Conservation (phyloP, 805 yeast genomes). For the Myxozyma neglecta region DNA sequence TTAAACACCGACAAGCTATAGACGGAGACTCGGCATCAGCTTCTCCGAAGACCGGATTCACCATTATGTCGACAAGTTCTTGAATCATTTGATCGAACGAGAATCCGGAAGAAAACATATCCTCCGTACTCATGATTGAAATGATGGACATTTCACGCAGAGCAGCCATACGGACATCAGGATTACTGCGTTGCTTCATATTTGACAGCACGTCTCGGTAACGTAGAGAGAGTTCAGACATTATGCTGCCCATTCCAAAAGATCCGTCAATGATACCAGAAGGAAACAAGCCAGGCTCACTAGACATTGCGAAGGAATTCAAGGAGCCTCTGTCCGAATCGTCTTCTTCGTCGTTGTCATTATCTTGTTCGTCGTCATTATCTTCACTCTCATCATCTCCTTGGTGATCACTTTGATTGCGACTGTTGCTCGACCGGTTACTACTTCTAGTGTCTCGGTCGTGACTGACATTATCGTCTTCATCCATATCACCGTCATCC, state of each 20-base stretch:
- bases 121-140: constrained; percentile 40
- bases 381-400: constrained; percentile 37
- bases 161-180: constrained; percentile 38
- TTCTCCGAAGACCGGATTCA: constrained; percentile 52
- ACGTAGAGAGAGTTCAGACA: constrained; percentile 37
- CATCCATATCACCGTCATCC: constrained; percentile 25
- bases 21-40: constrained; percentile 78
- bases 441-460: constrained; percentile 19
- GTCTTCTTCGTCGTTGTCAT: constrained; percentile 29
- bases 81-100: constrained; percentile 59
- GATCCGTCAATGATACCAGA: constrained; percentile 30
- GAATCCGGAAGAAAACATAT: constrained; percentile 41
- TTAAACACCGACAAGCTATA: constrained; percentile 79
- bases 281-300: constrained; percentile 14
- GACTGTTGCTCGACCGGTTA: constrained; percentile 24
- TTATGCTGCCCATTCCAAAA: constrained; percentile 23
- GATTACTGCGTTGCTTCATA: constrained; percentile 36
- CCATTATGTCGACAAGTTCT: constrained; percentile 57
- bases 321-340: constrained; percentile 8
- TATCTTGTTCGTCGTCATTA: constrained; percentile 28
- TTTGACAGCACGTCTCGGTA: constrained; percentile 32
- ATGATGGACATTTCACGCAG: constrained; percentile 41
- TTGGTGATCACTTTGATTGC: constrained; percentile 38
- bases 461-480: constrained; percentile 14
- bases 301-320: constrained; percentile 5